These are phyloP conservation scores for Tetraselmis striata DNA, from an alignment of 139 green algal genomes.

Conservation along the genomic window DNA sequence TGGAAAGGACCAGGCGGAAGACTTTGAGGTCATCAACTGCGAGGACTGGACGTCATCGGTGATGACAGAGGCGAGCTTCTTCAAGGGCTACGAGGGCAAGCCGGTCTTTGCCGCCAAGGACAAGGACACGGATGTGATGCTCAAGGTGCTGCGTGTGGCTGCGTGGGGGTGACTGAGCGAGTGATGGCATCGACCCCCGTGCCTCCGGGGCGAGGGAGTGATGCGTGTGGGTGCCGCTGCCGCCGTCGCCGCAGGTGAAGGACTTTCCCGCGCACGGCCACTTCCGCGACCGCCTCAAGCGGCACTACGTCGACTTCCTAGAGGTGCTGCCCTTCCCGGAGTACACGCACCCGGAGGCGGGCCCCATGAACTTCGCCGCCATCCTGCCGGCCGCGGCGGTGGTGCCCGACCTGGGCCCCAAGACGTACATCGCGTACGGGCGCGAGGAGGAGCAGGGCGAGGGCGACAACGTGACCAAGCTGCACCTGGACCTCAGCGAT, in stretches of 20 bases:
- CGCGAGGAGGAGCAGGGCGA: conserved; percentile 45
- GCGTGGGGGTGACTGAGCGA: no score
- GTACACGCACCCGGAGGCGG: conserved; percentile 47
- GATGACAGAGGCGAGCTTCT: background rate
- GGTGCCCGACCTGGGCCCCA: conserved; percentile 59
- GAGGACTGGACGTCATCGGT: background rate
- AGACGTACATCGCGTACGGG: conserved; percentile 20
- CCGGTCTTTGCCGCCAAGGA: background rate
- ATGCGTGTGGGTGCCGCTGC: no score
- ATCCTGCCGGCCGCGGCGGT: conserved; percentile 17
- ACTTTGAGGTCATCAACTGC: background rate
- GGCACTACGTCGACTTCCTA: conserved; percentile 37
- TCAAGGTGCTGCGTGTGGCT: no score
- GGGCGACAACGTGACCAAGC: conserved; percentile 80
- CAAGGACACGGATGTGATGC: background rate
- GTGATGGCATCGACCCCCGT: no score
- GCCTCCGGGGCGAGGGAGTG: no score
- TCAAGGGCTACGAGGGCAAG: background rate
- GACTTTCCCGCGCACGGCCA: conserved; percentile 8
- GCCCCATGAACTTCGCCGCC: conserved; percentile 45
- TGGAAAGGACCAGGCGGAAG: background rate
- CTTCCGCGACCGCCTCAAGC: conserved; percentile 3
- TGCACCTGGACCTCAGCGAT: conserved; percentile 73
- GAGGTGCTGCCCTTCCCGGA: conserved; percentile 37
- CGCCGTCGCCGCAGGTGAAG: conserved; percentile 24